Evolutionary conservation across 108 stramenopile species (phyloP).

Genomic region (Pseudonitzschia multistriata): DNA sequence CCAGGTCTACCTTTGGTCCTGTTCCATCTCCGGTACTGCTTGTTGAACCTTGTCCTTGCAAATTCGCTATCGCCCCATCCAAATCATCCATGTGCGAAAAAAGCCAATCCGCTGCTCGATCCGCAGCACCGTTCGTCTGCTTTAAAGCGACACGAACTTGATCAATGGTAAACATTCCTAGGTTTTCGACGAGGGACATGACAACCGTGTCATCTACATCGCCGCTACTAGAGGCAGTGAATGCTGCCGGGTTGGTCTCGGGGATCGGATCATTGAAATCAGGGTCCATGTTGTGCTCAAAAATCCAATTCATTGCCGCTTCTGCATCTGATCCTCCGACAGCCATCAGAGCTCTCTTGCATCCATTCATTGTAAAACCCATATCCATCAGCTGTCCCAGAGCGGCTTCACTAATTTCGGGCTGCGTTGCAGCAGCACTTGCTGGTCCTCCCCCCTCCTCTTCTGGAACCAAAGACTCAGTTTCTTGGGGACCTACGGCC

Average conservation of each 20-base stretch:
- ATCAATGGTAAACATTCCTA: constrained; percentile 90
- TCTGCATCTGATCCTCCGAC: constrained; percentile 88
- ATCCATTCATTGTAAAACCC: constrained; percentile 96
- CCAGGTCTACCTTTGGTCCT: constrained; percentile 40
- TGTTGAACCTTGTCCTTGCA: constrained; percentile 28
- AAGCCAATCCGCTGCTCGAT: constrained; percentile 97
- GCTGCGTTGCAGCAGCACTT: constrained; percentile 31
- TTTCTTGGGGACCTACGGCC: constrained; percentile 73
- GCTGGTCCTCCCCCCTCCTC: constrained; percentile 34
- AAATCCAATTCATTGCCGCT: constrained; percentile 97
- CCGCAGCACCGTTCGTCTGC: constrained; percentile 78
- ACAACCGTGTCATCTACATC: constrained; percentile 70
- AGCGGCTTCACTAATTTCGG: constrained; percentile 74
- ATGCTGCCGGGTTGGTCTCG: constrained; percentile 40
- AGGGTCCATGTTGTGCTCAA: constrained; percentile 92
- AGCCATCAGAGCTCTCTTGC: constrained; percentile 89
- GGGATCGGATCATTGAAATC: constrained; percentile 96
- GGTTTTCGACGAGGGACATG: constrained; percentile 75
- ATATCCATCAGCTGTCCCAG: constrained; percentile 92
- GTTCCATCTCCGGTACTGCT: constrained; percentile 28
- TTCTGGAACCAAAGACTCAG: constrained; percentile 85
- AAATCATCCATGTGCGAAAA: constrained; percentile 95
- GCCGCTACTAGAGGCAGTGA: constrained; percentile 17
- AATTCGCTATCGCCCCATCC: constrained; percentile 82
- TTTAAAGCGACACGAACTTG: constrained; percentile 89